Base-by-base conservation (phyloP, 305 asterid genomes). In the Euphrasia arctica region DNA sequence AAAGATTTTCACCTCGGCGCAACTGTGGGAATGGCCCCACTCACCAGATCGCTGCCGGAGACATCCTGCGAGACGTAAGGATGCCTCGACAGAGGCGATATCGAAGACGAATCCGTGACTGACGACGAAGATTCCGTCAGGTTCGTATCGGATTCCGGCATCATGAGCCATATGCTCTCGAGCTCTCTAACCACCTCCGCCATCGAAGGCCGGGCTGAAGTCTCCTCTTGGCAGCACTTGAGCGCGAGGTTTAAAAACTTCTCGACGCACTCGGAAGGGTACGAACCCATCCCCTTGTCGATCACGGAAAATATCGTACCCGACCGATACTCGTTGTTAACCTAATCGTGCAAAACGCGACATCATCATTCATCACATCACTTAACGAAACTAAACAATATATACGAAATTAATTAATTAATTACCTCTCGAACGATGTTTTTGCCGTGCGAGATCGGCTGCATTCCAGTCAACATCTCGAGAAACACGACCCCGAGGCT, bases 401-500 rank as follows among this genome's bases (percentile, higher is more conserved):
- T 18, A 18, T 18, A 18, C 22, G 22, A 18, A 18, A 18, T 18
- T 18, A 18, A 18, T 18, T 18, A 18, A 18, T 18, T 18, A 18
- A 28, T 7, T 82, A 91, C 98, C 97, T 89, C 98, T 13, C 98
- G 84, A 54, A 94, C 99, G 67, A 94, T 90, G 81, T 94, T 94
- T 78, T 91, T 94, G 72, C 99, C 99, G 18, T 83, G 99, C 15
- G 95, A 81, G 71, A 94, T 94, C 4, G 99, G 99, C 49, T 86
- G 98, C 98, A 82, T 85, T 67, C 91, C 99, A 0, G 98, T 90
- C 69, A 94, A 67, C 58, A 91, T 78, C 80, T 94, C 99, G n/a
- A 94, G 85, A 71, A 94, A 88, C 14, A 94, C 99, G 32, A 94
- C 97, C 28, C 99, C 99, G 57, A 90, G 93, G 71, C 98, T 94